Evolutionary conservation across 106 monocot species (phyloP), one percentile per base, ranked within the genome.

Genomic region (Alisma plantagoaquatica): DNA sequence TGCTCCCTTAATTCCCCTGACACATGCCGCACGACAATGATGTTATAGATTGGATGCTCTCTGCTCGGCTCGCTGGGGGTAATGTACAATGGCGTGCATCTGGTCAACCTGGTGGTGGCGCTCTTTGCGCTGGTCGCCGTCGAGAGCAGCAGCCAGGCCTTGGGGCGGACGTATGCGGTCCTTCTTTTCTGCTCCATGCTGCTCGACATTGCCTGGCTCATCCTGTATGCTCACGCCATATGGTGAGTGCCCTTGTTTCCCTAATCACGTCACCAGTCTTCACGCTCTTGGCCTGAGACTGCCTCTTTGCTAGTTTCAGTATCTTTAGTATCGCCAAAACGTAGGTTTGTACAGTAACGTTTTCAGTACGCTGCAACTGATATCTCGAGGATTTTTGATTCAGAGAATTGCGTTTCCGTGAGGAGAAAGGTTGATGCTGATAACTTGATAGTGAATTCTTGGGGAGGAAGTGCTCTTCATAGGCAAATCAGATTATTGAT

Each of bases 51-150:
- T 67, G 93, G 80, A 10, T 87, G 93, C 54, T 55, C 87, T 5
- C 31, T 94, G 56, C 27, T 94, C 35, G 93, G 93, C 49, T 94
- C 87, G 1, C 62, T 94, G 12, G 83, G 93, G 10, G 87, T 87
- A 6, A 38, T 72, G 51, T 94, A 75, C 64, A 94, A 80, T 61
- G 93, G 87, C 3, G 73, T 94, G 18, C 49, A 80, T 49, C 59
- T 94, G 72, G 55, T 80, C 41, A 83, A 94, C 73, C 69, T 87
- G 31, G 87, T 72, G 23, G 70, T 80, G 43, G 68, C 83, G 4
- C 72, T 94, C 17, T 94, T 87, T 62, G 87, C 87, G 0, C 54
- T 94, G 2, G 80, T 94, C 0, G 93, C 93, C 16, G 87, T 94
- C 19, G 87, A 87, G 73, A 77, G 83, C 45, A 75, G 80, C 14